These are phyloP conservation scores for Tricholoma sp. DNA, from an alignment of 768 basidiomycete species.

Conservation along the genomic window DNA sequence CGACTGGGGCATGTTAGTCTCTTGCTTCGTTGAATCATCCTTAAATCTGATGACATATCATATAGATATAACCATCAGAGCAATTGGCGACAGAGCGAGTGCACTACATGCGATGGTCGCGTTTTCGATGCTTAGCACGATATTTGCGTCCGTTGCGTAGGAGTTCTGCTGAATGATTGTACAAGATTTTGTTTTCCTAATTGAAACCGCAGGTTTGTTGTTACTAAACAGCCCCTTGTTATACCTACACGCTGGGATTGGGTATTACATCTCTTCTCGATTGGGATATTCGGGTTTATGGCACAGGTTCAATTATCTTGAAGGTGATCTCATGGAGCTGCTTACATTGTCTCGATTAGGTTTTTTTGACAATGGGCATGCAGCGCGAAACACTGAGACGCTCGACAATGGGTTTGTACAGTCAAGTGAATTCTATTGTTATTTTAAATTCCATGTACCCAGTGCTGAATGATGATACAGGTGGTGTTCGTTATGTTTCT, in stretches of 20 bases:
- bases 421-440: slow-evolving; percentile 14
- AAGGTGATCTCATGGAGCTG: background rate
- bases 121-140: slow-evolving; percentile 49
- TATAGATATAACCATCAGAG: slow-evolving; percentile 42
- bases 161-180: background rate
- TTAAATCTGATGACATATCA: too few relatives aligned
- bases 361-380: slow-evolving; percentile 53
- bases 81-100: slow-evolving; percentile 73
- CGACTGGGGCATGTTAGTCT: slow-evolving; percentile 63
- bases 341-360: slow-evolving; percentile 18
- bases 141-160: slow-evolving; percentile 7
- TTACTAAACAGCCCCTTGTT: background rate
- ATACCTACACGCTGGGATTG: background rate
- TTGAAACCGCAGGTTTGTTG: background rate
- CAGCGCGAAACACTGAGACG: slow-evolving; percentile 42
- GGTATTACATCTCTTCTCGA: background rate
- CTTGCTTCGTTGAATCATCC: background rate
- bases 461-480: background rate
- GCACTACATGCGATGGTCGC: slow-evolving; percentile 67
- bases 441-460: too few relatives aligned
- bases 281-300: background rate
- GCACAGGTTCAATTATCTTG: background rate
- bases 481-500: slow-evolving; percentile 3
- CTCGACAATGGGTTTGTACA: slow-evolving; percentile 55
- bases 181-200: too few relatives aligned